phyloP scores from a whole-genome alignment of 192 early-diverging fungal species.

The Coemansia sp. region DNA sequence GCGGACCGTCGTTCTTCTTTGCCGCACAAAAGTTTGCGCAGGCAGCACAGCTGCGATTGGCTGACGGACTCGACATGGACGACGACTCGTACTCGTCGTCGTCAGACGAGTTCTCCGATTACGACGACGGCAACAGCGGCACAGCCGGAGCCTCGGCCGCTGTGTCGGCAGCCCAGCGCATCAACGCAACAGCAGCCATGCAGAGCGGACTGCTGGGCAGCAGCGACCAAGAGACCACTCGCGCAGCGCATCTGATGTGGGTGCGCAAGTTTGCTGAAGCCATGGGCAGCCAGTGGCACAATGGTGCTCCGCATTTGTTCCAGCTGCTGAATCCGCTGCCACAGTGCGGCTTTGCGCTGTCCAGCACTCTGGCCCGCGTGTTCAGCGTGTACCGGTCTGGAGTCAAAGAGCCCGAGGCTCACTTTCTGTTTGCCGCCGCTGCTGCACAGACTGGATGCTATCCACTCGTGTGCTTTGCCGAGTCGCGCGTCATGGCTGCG shows the following conservation, averaged over 20 bases:
- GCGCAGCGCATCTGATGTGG: slow-evolving; percentile 22
- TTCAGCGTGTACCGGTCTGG: slow-evolving; percentile 30
- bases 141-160: neutral
- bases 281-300: slow-evolving; percentile 27
- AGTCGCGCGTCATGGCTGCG: slow-evolving; percentile 23
- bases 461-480: slow-evolving; percentile 44
- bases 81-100: slow-evolving; percentile 40
- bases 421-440: slow-evolving; percentile 41
- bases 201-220: slow-evolving; percentile 6
- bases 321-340: slow-evolving; percentile 44
- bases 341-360: slow-evolving; percentile 37
- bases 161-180: slow-evolving; percentile 2
- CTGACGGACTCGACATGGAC: slow-evolving; percentile 10
- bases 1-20: slow-evolving; percentile 44
- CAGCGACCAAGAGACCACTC: slow-evolving; percentile 19
- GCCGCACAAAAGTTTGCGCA: slow-evolving; percentile 27
- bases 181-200: slow-evolving; percentile 8
- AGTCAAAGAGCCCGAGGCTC: slow-evolving; percentile 36
- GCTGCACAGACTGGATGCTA: slow-evolving; percentile 42
- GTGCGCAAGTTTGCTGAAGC: slow-evolving; percentile 23
- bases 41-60: slow-evolving; percentile 10
- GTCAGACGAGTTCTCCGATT: slow-evolving; percentile 42
- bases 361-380: slow-evolving; percentile 20
- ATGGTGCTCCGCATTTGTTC: slow-evolving; percentile 42
- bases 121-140: slow-evolving; percentile 14